phyloP scores from a whole-genome alignment of 345 rosid species.

The Populus euphratica region DNA sequence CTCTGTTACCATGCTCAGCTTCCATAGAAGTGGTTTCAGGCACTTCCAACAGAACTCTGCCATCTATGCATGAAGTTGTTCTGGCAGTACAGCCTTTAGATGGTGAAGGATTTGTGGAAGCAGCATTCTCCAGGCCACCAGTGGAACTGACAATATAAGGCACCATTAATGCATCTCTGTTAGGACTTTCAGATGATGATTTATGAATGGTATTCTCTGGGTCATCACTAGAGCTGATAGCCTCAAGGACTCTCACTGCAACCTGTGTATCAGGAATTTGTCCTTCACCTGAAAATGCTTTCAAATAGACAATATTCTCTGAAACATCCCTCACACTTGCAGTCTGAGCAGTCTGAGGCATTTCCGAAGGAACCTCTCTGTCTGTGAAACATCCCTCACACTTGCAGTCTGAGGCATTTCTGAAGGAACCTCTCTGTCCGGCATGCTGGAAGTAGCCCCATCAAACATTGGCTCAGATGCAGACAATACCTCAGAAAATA shows the following conservation, averaged over 20 bases:
- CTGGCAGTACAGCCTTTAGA: background rate
- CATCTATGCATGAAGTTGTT: background rate
- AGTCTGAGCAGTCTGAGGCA: no score
- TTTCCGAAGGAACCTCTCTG: no score
- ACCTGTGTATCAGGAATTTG: constrained; percentile 9
- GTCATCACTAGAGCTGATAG: constrained; percentile 16
- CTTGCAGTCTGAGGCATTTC: no score
- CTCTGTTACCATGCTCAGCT: background rate
- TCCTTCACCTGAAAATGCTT: constrained; percentile 21
- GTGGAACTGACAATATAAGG: constrained; percentile 1
- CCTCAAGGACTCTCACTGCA: constrained; percentile 13
- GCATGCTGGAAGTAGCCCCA: constrained; percentile 7
- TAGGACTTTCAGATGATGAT: background rate
- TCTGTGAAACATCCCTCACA: background rate
- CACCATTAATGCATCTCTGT: background rate
- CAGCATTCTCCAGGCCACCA: constrained; percentile 7
- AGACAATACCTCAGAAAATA: background rate
- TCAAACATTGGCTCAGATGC: constrained; percentile 5
- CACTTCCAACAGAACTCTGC: background rate
- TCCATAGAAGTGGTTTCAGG: constrained; percentile 9
- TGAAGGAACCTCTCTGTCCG: no score
- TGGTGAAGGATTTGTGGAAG: constrained; percentile 12
- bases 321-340: background rate
- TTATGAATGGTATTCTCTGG: background rate
- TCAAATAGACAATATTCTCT: constrained; percentile 19